Base-by-base conservation (phyloP, 2,329 filamentous ascomycete species). In the Xylariales sp. region DNA sequence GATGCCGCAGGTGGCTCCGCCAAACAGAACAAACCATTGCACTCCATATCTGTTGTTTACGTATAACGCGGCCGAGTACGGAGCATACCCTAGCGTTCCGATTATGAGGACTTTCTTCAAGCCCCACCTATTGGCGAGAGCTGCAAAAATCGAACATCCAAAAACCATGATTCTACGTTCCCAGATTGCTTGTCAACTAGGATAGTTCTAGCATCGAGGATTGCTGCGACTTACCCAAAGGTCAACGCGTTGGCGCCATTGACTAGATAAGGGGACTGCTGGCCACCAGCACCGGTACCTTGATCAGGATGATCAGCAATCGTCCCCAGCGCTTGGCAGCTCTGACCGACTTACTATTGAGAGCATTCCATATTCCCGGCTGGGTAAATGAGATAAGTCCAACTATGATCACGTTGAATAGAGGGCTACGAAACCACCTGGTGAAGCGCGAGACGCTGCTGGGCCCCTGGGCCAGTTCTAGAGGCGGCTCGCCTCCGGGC, bases 331-430 rank as follows among this genome's bases (percentile, higher is more conserved):
- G 19, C 7, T 14, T 6, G 29, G 33, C 6, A 14, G 20, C 11
- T 10, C 10, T 5, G 16, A 13, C 8, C 12, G 5, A 17, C 37
- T 19, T 56, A 51, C 59, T 57, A 44, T 69, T 68, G 13, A 71
- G 51, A 4, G 67, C 67, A 40, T 65, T 69, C 66, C 67, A 71
- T 16, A 71, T 67, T 3, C 66, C 67, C 0, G 66, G 66, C 28
- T 68, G 65, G 1, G 64, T 66, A 47, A 71, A 70, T 4, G 60
- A 62, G 15, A 62, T 63, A 32, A 63, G 43, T 15, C 67, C 67
- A 5, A 69, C 62, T 14, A 70, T 40, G 27, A 70, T 62, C 34
- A 67, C 66, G 40, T 70, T 67, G 52, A 66, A 70, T 1, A 70
- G 50, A 4, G 67, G 67, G 29, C 65, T 66, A 13, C 68, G 62